Evolutionary conservation across 345 rosid genomes (phyloP).

Genomic region (Aquilaria sinensis): DNA sequence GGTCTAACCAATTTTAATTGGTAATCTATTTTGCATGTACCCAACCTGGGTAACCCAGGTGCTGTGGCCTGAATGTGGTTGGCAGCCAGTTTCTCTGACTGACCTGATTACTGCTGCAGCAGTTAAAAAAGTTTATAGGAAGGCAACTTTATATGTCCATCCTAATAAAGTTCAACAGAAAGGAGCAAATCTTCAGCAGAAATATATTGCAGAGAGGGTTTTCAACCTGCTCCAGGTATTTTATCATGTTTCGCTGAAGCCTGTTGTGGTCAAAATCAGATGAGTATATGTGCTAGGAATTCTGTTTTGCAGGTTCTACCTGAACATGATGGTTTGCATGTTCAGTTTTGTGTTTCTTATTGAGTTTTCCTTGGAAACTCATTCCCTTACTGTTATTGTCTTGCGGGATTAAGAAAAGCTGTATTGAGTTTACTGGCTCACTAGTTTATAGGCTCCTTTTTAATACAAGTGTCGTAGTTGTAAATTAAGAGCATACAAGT

Average conservation of each 20-base stretch:
- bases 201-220: conserved; percentile 91
- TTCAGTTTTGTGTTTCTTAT: too few species aligned
- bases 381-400: too few species aligned
- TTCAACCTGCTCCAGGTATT: conserved; percentile 91
- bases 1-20: neutral
- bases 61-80: conserved; percentile 88
- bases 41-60: conserved; percentile 37
- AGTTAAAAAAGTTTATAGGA: conserved; percentile 83
- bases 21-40: neutral
- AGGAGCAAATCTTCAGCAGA: conserved; percentile 84
- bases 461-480: too few species aligned
- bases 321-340: too few species aligned
- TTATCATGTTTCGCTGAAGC: neutral
- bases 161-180: conserved; percentile 99
- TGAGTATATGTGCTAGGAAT: too few species aligned
- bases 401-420: too few species aligned
- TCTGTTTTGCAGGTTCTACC: too few species aligned
- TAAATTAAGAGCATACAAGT: too few species aligned
- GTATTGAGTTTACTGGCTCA: too few species aligned
- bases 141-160: conserved; percentile 76
- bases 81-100: conserved; percentile 84
- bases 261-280: neutral
- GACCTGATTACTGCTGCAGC: conserved; percentile 79
- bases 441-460: too few species aligned
- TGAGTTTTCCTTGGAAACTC: too few species aligned